Evolutionary conservation across 108 stramenopile species (phyloP).

Genomic region (Nannochloropsis salina): DNA sequence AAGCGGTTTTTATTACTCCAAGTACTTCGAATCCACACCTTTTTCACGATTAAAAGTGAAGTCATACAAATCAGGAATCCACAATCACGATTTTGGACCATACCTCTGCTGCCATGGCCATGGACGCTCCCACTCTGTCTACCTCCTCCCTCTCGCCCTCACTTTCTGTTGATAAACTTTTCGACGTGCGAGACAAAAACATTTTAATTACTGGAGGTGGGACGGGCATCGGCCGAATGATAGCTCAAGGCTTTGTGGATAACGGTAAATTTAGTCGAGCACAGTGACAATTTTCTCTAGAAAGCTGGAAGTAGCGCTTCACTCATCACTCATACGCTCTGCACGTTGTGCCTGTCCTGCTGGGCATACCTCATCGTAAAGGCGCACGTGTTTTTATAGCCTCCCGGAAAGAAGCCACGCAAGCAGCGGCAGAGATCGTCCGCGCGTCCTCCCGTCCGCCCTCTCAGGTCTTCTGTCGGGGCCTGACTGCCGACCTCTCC

Average conservation of each 20-base stretch:
- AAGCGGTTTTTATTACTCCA: too few species aligned
- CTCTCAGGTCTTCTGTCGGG: not conserved
- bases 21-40: too few species aligned
- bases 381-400: not conserved
- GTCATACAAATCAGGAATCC: too few species aligned
- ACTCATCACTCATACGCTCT: too few species aligned
- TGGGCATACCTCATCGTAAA: not conserved
- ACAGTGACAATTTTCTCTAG: too few species aligned
- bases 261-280: not conserved
- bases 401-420: conserved; percentile 16
- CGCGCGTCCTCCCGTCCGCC: not conserved
- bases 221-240: conserved; percentile 5
- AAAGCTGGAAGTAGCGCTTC: too few species aligned
- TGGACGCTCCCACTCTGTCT: not conserved
- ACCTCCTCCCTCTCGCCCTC: not conserved
- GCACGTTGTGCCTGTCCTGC: too few species aligned
- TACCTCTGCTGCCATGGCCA: too few species aligned
- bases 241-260: not conserved
- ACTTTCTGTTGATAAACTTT: conserved; percentile 16
- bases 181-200: not conserved
- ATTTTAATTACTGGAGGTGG: not conserved
- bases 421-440: not conserved
- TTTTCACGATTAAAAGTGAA: too few species aligned
- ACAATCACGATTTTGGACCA: too few species aligned
- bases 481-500: not conserved